These are phyloP conservation scores for Acrodontium crateriforme DNA, from an alignment of 2,329 filamentous ascomycete species.

Conservation along the genomic window DNA sequence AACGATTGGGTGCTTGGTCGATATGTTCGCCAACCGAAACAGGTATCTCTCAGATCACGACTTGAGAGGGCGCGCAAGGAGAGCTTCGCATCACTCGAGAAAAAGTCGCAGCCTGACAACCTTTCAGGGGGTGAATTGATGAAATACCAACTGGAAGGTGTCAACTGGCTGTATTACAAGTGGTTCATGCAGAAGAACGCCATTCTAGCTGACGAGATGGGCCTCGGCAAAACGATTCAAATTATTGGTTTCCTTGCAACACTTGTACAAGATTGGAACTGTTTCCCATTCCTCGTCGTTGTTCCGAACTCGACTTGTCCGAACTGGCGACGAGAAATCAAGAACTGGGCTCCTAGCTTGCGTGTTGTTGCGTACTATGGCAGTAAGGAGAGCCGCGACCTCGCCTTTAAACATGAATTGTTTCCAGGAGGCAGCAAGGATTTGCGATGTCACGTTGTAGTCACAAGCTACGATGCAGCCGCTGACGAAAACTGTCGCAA, in stretches of 20 bases:
- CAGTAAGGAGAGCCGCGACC: conserved; percentile 55
- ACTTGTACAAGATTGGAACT: conserved; percentile 46
- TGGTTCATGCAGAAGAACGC: conserved; percentile 73
- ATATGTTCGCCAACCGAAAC: conserved; percentile 50
- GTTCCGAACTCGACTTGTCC: conserved; percentile 90
- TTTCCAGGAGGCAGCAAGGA: conserved; percentile 53
- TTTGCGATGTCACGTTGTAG: conserved; percentile 77
- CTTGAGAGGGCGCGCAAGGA: conserved; percentile 54
- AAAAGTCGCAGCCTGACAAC: conserved; percentile 57
- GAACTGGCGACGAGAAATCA: conserved; percentile 96
- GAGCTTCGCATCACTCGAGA: conserved; percentile 53
- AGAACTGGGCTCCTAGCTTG: conserved; percentile 76
- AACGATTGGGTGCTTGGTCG: conserved; percentile 71
- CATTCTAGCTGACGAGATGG: conserved; percentile 95
- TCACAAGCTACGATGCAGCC: conserved; percentile 89
- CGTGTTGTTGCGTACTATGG: conserved; percentile 91
- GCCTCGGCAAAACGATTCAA: conserved; percentile 92
- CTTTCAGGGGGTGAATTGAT: conserved; percentile 72
- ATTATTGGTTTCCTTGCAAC: conserved; percentile 70
- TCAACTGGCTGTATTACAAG: conserved; percentile 91
- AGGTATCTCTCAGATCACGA: conserved; percentile 47
- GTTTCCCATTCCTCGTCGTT: conserved; percentile 85
- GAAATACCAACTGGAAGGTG: conserved; percentile 81
- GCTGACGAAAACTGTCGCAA: conserved; percentile 57
- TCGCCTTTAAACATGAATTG: conserved; percentile 71